Percentiles rank a stretch among this genome's conserved stretches.
Conservation (phyloP, 2,329 filamentous ascomycete genomes). For the Pseudogymnoascus sp. region DNA sequence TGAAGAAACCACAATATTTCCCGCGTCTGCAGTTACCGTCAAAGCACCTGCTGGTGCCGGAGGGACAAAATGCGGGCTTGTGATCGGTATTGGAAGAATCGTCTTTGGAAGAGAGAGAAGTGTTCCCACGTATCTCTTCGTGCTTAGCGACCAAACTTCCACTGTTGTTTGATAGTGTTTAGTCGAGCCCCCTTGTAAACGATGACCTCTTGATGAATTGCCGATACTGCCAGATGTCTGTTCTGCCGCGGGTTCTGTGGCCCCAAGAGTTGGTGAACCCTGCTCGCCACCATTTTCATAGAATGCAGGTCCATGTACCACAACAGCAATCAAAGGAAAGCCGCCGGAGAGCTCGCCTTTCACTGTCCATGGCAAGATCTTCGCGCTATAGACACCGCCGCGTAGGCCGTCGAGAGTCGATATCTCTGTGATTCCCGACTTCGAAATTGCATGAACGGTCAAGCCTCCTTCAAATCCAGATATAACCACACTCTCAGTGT, state of each 20-base stretch:
- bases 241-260: constrained; percentile 12
- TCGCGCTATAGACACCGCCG: constrained; percentile 73
- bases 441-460: constrained; percentile 65
- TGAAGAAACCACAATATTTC: constrained; percentile 66
- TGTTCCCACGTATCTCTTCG: constrained; percentile 61
- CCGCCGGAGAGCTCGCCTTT: constrained; percentile 39
- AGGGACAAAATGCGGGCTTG: constrained; percentile 56
- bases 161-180: constrained; percentile 72
- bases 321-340: constrained; percentile 68
- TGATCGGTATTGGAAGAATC: constrained; percentile 39
- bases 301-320: constrained; percentile 68
- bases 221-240: constrained; percentile 13
- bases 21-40: constrained; percentile 62
- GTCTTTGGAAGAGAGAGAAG: constrained; percentile 62
- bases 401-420: constrained; percentile 66
- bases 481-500: constrained; percentile 56
- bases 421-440: constrained; percentile 60
- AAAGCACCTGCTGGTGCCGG: constrained; percentile 66
- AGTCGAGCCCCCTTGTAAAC: constrained; percentile 22
- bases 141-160: constrained; percentile 77
- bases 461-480: constrained; percentile 74
- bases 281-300: constrained; percentile 17
- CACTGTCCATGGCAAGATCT: constrained; percentile 65
- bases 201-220: not conserved
- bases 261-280: constrained; percentile 3